phyloP scores from a whole-genome alignment of 345 rosid genomes.

The Salix koriyanagi region DNA sequence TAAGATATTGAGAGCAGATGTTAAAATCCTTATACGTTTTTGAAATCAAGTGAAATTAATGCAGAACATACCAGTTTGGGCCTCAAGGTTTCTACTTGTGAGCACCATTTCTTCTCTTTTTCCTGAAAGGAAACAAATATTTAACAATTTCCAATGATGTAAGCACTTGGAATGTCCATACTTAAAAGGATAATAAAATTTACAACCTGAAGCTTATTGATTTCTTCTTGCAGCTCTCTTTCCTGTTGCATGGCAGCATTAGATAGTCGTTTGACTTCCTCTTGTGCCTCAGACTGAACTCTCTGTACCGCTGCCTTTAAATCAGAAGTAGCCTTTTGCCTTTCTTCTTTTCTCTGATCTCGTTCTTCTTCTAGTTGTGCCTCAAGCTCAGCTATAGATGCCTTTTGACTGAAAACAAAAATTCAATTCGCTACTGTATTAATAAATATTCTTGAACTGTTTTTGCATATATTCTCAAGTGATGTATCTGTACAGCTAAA shows the following conservation, averaged over 20 bases:
- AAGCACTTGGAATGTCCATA: slow-evolving; percentile 14
- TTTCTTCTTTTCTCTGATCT: slow-evolving; percentile 76
- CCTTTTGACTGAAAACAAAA: slow-evolving; percentile 63
- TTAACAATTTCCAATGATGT: slow-evolving; percentile 8
- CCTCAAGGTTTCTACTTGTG: slow-evolving; percentile 67
- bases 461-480: neutral
- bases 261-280: slow-evolving; percentile 58
- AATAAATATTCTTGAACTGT: neutral
- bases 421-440: slow-evolving; percentile 5
- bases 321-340: slow-evolving; percentile 67
- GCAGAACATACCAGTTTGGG: slow-evolving; percentile 61
- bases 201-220: slow-evolving; percentile 78
- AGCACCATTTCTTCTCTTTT: slow-evolving; percentile 68
- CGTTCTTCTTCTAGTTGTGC: slow-evolving; percentile 71
- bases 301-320: slow-evolving; percentile 69
- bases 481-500: neutral
- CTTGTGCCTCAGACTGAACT: slow-evolving; percentile 73
- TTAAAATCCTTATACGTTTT: neutral
- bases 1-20: slow-evolving; percentile 4
- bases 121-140: slow-evolving; percentile 45
- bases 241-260: slow-evolving; percentile 61
- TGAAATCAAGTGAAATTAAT: neutral
- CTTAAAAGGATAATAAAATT: neutral
- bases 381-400: slow-evolving; percentile 71
- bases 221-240: slow-evolving; percentile 72